Conservation (phyloP, 202 grass and related monocot species). For the Setaria italica region DNA sequence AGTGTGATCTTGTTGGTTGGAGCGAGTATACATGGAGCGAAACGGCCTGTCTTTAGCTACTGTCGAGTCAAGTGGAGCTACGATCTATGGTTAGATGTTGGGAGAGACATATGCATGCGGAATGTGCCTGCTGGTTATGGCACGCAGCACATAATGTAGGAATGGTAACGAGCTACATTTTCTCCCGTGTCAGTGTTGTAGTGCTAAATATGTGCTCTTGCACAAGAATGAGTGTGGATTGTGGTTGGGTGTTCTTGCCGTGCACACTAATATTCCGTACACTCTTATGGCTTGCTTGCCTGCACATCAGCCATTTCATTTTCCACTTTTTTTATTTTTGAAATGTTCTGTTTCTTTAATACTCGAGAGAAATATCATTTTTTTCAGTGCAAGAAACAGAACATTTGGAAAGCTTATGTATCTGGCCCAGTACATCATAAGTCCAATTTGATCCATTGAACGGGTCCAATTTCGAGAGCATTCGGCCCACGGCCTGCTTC, state of each 20-base stretch:
- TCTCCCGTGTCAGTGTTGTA: not conserved
- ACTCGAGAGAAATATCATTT: too few relatives aligned
- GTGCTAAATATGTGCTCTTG: not conserved
- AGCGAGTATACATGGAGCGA: not conserved
- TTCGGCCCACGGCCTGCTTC: too few relatives aligned
- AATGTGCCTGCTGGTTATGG: not conserved
- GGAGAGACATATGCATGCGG: not conserved
- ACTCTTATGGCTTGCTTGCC: not conserved
- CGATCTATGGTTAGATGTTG: too few relatives aligned
- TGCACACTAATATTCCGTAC: conserved; percentile 7
- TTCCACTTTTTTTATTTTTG: too few relatives aligned
- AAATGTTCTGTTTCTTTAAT: too few relatives aligned
- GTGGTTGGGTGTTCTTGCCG: conserved; percentile 11
- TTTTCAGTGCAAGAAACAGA: too few relatives aligned
- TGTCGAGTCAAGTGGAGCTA: conserved; percentile 15
- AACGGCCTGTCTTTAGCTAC: not conserved
- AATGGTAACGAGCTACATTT: conserved; percentile 35
- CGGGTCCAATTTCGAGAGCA: too few relatives aligned
- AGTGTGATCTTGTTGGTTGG: not conserved
- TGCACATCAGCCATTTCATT: not conserved
- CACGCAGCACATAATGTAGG: not conserved
- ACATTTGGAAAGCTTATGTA: too few relatives aligned
- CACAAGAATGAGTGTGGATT: not conserved
- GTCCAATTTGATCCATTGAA: too few relatives aligned
- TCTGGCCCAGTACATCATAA: too few relatives aligned